Evolutionary conservation across 1,284 basidiomycete species (phyloP).

Genomic region (Rhodotorula sp.): DNA sequence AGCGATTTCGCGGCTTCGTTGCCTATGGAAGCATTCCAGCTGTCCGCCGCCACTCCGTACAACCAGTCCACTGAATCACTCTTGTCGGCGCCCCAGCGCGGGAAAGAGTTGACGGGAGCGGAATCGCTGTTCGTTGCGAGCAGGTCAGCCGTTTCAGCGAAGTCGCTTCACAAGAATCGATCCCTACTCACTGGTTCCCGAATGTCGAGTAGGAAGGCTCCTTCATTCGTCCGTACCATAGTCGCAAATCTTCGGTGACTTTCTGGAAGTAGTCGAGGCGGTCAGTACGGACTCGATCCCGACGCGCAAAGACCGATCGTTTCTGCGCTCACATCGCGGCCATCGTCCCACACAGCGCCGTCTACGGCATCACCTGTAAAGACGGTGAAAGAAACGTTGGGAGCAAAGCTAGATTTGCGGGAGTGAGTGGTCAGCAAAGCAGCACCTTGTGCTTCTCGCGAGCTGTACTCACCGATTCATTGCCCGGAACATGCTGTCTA

Average conservation of each 20-base stretch:
- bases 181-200: not conserved
- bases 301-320: not conserved
- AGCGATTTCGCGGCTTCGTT: slow-evolving; percentile 17
- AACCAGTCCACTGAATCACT: slow-evolving; percentile 28
- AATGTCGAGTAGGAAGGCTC: not conserved
- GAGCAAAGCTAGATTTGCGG: not conserved
- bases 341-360: slow-evolving; percentile 50
- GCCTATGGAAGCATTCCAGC: slow-evolving; percentile 43
- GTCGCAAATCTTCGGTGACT: too few species aligned
- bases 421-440: not conserved
- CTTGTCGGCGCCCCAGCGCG: slow-evolving; percentile 28
- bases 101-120: slow-evolving; percentile 46
- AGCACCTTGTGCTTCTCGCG: too few species aligned
- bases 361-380: slow-evolving; percentile 65
- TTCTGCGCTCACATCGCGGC: slow-evolving; percentile 8
- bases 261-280: not conserved
- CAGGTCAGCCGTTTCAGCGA: not conserved
- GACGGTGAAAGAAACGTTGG: slow-evolving; percentile 53
- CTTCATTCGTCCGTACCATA: not conserved
- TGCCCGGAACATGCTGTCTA: slow-evolving; percentile 57
- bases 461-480: slow-evolving; percentile 46
- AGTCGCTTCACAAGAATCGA: not conserved
- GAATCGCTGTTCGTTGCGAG: slow-evolving; percentile 38
- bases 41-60: slow-evolving; percentile 34
- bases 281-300: too few species aligned